Evolutionary conservation across 2,329 filamentous ascomycete species (phyloP), one percentile per base, ranked within the genome.

Genomic region (Neopestalotiopsis clavispora): DNA sequence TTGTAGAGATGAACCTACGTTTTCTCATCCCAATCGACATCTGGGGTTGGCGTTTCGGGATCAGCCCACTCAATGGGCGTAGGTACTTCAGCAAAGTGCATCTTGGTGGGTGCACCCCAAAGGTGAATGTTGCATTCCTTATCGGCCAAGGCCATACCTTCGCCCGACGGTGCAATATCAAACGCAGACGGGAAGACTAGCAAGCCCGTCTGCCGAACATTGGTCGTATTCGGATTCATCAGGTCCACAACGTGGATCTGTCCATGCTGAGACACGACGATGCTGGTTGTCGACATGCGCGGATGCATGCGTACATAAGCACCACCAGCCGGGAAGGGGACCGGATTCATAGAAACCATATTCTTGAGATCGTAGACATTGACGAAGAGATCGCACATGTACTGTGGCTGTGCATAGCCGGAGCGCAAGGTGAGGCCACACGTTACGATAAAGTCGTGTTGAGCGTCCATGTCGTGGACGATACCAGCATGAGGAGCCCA

Each of bases 281-380:
- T 95, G 75, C 94, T 95, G 0, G 97, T 98, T 0, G 96, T 98
- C 23, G 94, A 92, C 88, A 99, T 93, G 75, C 94, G 92, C 1
- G 97, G 96, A 79, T 99, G 96, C 92, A 99, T 96, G 69, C 96
- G 91, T 57, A 98, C 95, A 82, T 94, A 97, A 45, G 96, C 95
- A 49, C 95, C 96, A 10, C 96, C 94, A 2, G 94, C 92, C 68
- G 96, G 95, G 73, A 92, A 99, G 0, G 96, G 94, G 57, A 99
- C 95, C 0, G 96, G 96, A 4, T 94, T 92, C 77, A 98, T 89
- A 28, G 94, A 94, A 20, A 90, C 88, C 83, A 98, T 88, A 60
- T 94, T 96, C 81, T 97, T 97, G 61, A 99, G 86, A 77, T 98
- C 95, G 77, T 97, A 98, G 42, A 98, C 94, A 74, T 98, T 97